Percentiles rank a stretch among this genome's conserved stretches.
These are phyloP conservation scores for Pseudoscleropodium purum DNA, from an alignment of 225 moss, liverwort and hornwort genomes.

Conservation along the genomic window DNA sequence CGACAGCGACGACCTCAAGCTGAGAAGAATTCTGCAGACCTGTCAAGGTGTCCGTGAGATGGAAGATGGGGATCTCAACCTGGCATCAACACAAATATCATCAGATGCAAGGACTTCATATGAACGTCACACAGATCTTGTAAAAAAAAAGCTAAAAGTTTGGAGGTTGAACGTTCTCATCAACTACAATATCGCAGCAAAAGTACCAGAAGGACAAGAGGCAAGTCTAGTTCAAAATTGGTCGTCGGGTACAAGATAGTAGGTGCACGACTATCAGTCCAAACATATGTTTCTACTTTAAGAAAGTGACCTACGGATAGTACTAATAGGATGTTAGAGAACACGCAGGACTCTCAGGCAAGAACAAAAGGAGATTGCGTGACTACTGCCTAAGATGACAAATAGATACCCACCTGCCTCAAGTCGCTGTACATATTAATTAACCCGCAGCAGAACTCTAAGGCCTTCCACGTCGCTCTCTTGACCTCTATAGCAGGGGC, in stretches of 20 bases:
- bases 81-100: slow-evolving; percentile 22
- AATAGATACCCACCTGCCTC: slow-evolving; percentile 61
- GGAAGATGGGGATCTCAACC: slow-evolving; percentile 79
- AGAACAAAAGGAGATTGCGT: neutral
- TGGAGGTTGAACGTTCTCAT: neutral
- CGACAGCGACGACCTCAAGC: slow-evolving; percentile 9
- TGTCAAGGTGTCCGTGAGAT: slow-evolving; percentile 54
- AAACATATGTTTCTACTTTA: neutral
- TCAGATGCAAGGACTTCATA: neutral
- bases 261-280: neutral
- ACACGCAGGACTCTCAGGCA: neutral
- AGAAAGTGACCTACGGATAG: neutral
- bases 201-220: neutral
- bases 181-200: neutral
- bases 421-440: slow-evolving; percentile 80
- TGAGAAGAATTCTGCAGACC: slow-evolving; percentile 14
- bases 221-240: neutral
- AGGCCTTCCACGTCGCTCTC: slow-evolving; percentile 34
- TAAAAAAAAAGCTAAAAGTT: neutral
- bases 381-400: neutral
- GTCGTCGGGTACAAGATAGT: neutral
- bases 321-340: neutral
- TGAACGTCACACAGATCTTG: neutral
- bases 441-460: slow-evolving; percentile 49
- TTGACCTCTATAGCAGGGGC: slow-evolving; percentile 16